Base-by-base conservation (phyloP, 2,329 filamentous ascomycete species). In the Diaporthe nobilis region DNA sequence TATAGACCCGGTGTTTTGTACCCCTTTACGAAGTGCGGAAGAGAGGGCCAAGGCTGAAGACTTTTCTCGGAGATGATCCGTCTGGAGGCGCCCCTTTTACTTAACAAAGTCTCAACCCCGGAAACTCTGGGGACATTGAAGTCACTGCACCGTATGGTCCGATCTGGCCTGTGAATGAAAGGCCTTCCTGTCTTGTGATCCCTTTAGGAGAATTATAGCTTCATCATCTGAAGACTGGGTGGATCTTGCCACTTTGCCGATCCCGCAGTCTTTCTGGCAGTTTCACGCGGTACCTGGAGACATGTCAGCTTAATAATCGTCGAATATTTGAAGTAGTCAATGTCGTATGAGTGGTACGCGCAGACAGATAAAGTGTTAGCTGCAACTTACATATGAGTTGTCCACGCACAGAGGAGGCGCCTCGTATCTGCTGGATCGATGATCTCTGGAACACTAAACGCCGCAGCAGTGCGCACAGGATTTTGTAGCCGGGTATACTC, bases 401-500 rank as follows among this genome's bases (percentile, higher is more conserved):
- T 82, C 91, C 91, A 92, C 49, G 87, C 85, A 76, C 86, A 88
- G 51, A 88, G 87, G 12, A 92, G 82, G n/a, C 82, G 81, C 70
- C 91, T 85, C 4, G 91, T 93, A 75, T 87, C 85, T 44, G 89
- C 89, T 6, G 91, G 91, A 82, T 93, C 91, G 55, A 93, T 89
- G 61, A 93, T 92, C 81, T 93, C 91, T 81, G 92, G 90, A 0
- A 92, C 85, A 0, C 89, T 89, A 81, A 93, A 93, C 15, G 88
- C 87, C 82, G 92, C 92, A 17, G 91, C 91, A 5, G 90, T 92
- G 22, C 91, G 83, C 1, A 93, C 89, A 0, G 91, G 91, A 78
- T 92, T 93, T 89, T 92, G 92, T 77, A 93, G 79, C 31, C 90
- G 84, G 49, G 86, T 82, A 80, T 93, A 93, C 80, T 92, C 90